A percentile compares a stretch with the other conserved stretches of the same genome.
Evolutionary conservation across 2,329 filamentous ascomycete species (phyloP).

Genomic region (Neopestalotiopsis clavispora): DNA sequence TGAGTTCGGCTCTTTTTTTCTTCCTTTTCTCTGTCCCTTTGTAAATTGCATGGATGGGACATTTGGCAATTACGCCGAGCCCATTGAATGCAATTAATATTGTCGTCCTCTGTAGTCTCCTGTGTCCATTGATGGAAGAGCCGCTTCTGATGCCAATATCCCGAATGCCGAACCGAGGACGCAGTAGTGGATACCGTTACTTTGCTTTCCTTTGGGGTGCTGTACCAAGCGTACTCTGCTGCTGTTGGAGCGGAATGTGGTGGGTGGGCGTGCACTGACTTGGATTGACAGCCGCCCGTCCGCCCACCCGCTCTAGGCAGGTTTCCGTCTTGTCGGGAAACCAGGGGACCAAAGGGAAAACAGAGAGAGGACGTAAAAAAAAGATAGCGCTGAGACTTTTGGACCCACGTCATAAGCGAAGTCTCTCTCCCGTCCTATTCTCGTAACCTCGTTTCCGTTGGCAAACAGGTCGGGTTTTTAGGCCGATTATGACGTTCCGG

Average conservation of each 20-base stretch:
- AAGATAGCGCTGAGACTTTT: not conserved
- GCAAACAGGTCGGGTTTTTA: not conserved
- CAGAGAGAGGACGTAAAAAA: not conserved
- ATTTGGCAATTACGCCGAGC: not conserved
- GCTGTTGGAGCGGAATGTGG: constrained; percentile 3
- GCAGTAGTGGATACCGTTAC: not conserved
- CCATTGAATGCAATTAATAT: not conserved
- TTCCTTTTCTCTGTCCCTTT: not conserved
- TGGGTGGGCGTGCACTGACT: not conserved
- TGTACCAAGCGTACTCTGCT: not conserved
- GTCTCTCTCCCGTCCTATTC: not conserved
- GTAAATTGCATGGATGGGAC: not conserved
- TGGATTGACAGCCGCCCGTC: not conserved
- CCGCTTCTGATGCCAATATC: constrained; percentile 2
- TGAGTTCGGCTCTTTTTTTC: not conserved
- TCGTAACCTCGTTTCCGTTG: not conserved
- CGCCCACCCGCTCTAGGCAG: not conserved
- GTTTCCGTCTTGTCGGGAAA: not conserved
- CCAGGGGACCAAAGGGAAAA: not conserved
- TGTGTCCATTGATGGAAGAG: not conserved
- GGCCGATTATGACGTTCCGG: not conserved
- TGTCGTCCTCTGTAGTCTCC: not conserved
- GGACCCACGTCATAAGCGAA: constrained; percentile 17
- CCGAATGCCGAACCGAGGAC: constrained; percentile 14
- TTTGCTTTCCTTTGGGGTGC: no score